Percentiles rank a stretch among this genome's conserved stretches.
These are phyloP conservation scores for Potentilla sterilis DNA, from an alignment of 306 rosid genomes.

Conservation along the genomic window DNA sequence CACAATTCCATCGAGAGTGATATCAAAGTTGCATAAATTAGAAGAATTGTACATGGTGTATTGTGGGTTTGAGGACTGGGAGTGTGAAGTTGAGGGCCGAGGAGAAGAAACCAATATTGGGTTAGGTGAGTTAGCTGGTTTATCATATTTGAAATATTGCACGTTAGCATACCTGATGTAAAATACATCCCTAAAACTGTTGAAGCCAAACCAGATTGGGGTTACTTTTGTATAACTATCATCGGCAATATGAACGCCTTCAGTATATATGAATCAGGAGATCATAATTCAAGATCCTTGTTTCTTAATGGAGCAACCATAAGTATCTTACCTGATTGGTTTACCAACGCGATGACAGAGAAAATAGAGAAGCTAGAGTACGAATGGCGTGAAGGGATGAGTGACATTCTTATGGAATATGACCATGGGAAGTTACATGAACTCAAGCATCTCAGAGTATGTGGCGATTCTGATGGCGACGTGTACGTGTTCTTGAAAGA, in stretches of 20 bases:
- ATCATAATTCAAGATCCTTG: background rate
- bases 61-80: background rate
- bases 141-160: background rate
- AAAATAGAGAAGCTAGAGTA: background rate
- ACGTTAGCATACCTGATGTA: background rate
- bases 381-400: accelerated
- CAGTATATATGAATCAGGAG: background rate
- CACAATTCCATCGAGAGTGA: background rate
- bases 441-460: background rate
- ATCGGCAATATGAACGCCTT: too few relatives aligned
- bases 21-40: background rate
- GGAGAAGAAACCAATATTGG: background rate
- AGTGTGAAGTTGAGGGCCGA: too few relatives aligned
- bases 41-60: background rate
- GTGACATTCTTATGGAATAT: too few relatives aligned
- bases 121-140: background rate
- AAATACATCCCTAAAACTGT: background rate
- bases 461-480: too few relatives aligned
- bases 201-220: background rate
- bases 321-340: background rate
- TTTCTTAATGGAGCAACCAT: background rate
- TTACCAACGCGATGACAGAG: background rate
- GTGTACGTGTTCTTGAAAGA: background rate
- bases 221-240: background rate
- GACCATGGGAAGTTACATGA: background rate